Evolutionary conservation across 768 basidiomycete genomes (phyloP).

Genomic region (Fomitopsis pulvina): DNA sequence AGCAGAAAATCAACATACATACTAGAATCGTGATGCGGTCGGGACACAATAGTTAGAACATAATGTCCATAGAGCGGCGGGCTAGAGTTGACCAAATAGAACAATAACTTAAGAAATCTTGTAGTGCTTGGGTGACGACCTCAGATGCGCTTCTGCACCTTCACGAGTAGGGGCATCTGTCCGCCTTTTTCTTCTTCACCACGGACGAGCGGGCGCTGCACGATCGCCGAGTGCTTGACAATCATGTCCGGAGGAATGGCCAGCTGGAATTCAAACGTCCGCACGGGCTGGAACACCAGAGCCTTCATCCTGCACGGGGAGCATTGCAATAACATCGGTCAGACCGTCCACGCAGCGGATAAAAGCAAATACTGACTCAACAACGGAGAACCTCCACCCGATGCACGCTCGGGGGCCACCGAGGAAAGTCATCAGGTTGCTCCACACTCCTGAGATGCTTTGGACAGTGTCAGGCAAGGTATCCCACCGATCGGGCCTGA

Average conservation of each 20-base stretch:
- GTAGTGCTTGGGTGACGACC: background rate
- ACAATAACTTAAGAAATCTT: background rate
- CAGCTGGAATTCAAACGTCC: conserved; percentile 25
- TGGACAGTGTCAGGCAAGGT: conserved; percentile 35
- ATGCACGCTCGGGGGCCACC: conserved; percentile 63
- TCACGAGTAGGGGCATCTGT: conserved; percentile 20
- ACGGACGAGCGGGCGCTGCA: conserved; percentile 20
- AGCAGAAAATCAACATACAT: too few relatives aligned
- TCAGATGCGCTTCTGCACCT: conserved; percentile 3
- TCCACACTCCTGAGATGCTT: conserved; percentile 53
- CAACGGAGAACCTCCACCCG: conserved; percentile 56
- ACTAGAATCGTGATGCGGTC: too few relatives aligned
- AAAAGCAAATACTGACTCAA: conserved; percentile 36
- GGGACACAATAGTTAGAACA: too few relatives aligned
- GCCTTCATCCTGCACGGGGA: conserved; percentile 8
- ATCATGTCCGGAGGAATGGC: conserved; percentile 18
- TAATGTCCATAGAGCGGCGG: too few relatives aligned
- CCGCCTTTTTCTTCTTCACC: conserved; percentile 11
- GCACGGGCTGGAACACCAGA: conserved; percentile 24
- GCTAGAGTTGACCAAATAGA: background rate
- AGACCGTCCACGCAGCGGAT: conserved; percentile 12
- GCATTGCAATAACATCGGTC: conserved; percentile 16
- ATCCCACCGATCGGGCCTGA: conserved; percentile 65
- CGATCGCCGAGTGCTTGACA: conserved; percentile 13
- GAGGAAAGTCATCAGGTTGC: conserved; percentile 53